Base-by-base conservation (phyloP, 768 basidiomycete species). In the Ephemerocybe angulata region DNA sequence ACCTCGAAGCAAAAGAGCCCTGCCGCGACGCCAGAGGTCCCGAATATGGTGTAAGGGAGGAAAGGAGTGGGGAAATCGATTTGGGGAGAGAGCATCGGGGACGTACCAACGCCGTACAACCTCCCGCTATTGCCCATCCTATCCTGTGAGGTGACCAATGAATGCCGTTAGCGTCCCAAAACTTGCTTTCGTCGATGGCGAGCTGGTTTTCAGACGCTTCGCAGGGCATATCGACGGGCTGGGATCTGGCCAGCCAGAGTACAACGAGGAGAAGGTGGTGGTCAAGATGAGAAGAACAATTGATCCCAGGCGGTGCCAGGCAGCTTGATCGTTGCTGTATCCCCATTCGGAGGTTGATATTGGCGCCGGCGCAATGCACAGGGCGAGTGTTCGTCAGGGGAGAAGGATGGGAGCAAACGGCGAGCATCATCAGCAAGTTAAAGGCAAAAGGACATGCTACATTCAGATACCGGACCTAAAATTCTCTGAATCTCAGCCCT, bases 71-170 rank as follows among this genome's bases (percentile, higher is more conserved):
- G 27, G 25, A 22, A 31, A 31, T n/a, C n/a, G n/a, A n/a, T n/a
- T n/a, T n/a, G n/a, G n/a, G n/a, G n/a, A n/a, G n/a, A 56, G 37
- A 48, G 24, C 19, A 51, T 21, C 52, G 3, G 25, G 24, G 27
- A 67, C 68, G 53, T 60, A 88, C 87, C 29, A 82, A 38, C 37
- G 69, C 65, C 2, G 88, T 70, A 60, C 83, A 86, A 15, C 72
- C 77, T 25, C 88, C 88, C 15, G 87, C 80, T 53, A 90, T 75
- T 10, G 85, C 76, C 88, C 88, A 90, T 48, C 88, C 88, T 65
- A 88, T 83, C 60, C 81, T 74, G 69, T 86, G 85, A 13, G 70
- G 61, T 57, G 82, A 78, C 86, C 84, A 87, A 62, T 85, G 72
- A 21, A 79, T 49, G 11, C 78, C 76, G 33, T 76, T 72, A 0